Conservation (phyloP, 2,329 filamentous ascomycete genomes). For the Fusarium pseudoanthophilum region DNA sequence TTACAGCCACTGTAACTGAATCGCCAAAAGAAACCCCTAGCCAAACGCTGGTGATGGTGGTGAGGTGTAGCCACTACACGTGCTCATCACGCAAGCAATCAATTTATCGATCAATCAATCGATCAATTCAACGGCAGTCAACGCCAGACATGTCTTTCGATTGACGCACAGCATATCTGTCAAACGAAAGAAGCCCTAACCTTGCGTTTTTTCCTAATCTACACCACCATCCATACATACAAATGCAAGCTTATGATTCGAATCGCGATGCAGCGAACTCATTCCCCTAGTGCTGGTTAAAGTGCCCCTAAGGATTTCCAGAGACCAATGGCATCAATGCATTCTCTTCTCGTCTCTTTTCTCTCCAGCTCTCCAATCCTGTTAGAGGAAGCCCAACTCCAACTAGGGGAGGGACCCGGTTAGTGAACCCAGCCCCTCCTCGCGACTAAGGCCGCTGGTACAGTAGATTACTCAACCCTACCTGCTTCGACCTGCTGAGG, state of each 20-base stretch:
- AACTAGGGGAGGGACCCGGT: conserved; percentile 24
- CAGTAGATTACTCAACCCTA: conserved; percentile 20
- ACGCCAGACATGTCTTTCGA: conserved; percentile 23
- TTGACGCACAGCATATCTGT: conserved; percentile 21
- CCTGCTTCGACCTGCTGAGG: conserved; percentile 11
- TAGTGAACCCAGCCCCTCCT: conserved; percentile 8
- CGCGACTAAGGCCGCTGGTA: conserved; percentile 8
- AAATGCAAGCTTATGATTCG: conserved; percentile 1
- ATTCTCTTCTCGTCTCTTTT: conserved; percentile 33
- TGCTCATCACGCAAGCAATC: conserved; percentile 18
- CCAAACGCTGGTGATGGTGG: conserved; percentile 8
- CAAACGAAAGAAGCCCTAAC: conserved; percentile 7
- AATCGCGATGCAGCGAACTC: conserved; percentile 9
- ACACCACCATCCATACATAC: not conserved
- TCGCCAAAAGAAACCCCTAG: not conserved
- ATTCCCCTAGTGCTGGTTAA: conserved; percentile 10
- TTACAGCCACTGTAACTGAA: conserved; percentile 13
- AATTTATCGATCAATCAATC: conserved; percentile 18
- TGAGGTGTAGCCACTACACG: conserved; percentile 21
- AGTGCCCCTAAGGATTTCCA: conserved; percentile 4
- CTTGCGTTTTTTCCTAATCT: not conserved
- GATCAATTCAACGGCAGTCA: conserved; percentile 19
- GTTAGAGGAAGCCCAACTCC: not conserved
- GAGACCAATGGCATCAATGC: conserved; percentile 15
- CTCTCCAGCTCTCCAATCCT: conserved; percentile 19